Base-by-base conservation (phyloP, 192 early-diverging fungal genomes). In the Lobulomyces angularis region DNA sequence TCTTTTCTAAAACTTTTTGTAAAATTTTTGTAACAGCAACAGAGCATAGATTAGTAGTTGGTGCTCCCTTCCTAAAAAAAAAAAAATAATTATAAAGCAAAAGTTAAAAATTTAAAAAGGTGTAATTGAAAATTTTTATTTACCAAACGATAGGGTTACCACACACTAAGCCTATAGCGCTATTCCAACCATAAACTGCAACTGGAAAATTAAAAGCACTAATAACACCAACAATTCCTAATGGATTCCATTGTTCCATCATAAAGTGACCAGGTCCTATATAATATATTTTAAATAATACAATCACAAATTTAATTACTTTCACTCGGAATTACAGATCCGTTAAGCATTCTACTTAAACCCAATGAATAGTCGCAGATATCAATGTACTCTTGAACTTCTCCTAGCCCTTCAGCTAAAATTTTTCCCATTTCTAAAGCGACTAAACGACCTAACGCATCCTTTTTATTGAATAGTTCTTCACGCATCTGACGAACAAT, bases 351-450 rank as follows among this genome's bases (percentile, higher is more conserved):
- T 12, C 91, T 77, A 27, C 75, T 74, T 3, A 96, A 67, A 18
- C 91, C 91, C 3, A 90, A 59, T 9, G 91, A 87, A 39, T 81
- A 90, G 49, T 96, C 91, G 20, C 81, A 76, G 38, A 96, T 80
- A 56, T 96, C 91, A 47, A 96, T 79, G 66, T 90, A 96, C 64
- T 96, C 91, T 51, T 96, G 91, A 24, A 96, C 62, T 53, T 96
- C 91, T 27, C 91, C 89, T 17, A 88, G 63, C 20, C 88, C 91
- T 58, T 96, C 91, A 9, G 87, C 73, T 40, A 82, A 43, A 45
- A 96, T 90, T 66, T 96, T 96, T 51, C 91, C 91, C 77, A 96
- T 88, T 62, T 95, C 90, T 31, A 93, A 58, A 8, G 87, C 63
- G 7, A 96, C 86, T 14, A 96, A 67, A 17, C 65, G 68, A n/a